Percentiles rank a stretch among this genome's conserved stretches.
Evolutionary conservation across 2,329 filamentous ascomycete species (phyloP).

Genomic region (Hypoxylon sp.): DNA sequence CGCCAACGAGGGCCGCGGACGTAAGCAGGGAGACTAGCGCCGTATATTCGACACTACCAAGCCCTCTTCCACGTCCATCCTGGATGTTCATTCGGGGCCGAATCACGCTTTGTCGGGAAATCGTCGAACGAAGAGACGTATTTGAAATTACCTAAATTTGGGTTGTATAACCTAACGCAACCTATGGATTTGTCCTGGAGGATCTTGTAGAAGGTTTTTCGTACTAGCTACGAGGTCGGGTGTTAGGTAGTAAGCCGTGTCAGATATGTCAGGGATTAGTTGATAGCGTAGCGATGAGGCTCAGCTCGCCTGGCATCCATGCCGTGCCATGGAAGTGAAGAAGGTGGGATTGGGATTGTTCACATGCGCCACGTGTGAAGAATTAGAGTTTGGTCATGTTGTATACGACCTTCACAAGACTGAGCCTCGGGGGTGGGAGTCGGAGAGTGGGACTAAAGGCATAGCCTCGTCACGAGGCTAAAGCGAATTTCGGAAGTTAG

Average conservation of each 20-base stretch:
- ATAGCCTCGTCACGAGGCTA: constrained; percentile 33
- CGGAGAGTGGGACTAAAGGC: constrained; percentile 14
- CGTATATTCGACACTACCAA: constrained; percentile 53
- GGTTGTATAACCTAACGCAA: constrained; percentile 73
- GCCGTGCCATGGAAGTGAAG: constrained; percentile 9
- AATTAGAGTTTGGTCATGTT: neutral
- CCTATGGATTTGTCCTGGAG: constrained; percentile 71
- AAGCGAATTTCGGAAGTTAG: constrained; percentile 19
- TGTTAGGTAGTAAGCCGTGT: constrained; percentile 4
- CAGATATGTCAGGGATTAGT: neutral
- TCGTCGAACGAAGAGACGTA: constrained; percentile 69
- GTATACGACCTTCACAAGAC: neutral
- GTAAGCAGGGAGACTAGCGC: constrained; percentile 47
- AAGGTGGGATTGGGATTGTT: constrained; percentile 5
- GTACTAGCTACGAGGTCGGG: constrained; percentile 55
- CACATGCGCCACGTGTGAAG: neutral
- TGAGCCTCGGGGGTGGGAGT: constrained; percentile 22
- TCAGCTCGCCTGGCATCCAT: constrained; percentile 23
- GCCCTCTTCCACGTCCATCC: constrained; percentile 50
- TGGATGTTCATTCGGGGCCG: constrained; percentile 52
- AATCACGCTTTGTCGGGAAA: constrained; percentile 55
- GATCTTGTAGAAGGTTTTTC: constrained; percentile 71
- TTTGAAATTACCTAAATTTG: constrained; percentile 80
- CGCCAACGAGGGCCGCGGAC: constrained; percentile 33
- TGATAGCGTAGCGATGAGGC: constrained; percentile 5